Evolutionary conservation across 192 early-diverging fungal genomes (phyloP), one percentile per base, ranked within the genome.

Genomic region (Jimgerdemannia lactiflua): DNA sequence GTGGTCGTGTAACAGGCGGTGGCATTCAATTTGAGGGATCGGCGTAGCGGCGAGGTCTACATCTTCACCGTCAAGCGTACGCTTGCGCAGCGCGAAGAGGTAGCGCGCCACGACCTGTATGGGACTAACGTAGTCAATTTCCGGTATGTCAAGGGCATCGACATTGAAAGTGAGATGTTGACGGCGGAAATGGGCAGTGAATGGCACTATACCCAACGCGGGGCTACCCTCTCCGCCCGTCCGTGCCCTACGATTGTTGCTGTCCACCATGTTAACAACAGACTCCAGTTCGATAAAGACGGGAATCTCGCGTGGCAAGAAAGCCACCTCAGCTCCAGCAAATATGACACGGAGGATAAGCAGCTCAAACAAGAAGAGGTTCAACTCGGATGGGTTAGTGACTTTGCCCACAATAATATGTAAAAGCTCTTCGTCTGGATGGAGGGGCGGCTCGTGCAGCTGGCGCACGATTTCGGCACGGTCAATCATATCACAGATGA

Each of bases 271-370:
- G 14, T 14, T 14, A 59, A 59, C 49, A 11, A 69, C 73, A 11
- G 76, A 77, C 3, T 71, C 72, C n/a, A 77, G 17, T 66, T 77
- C 76, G 4, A 77, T 77, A 59, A 74, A 77, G 3, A 77, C 29
- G 14, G 7, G 49, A 14, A 20, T 64, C 41, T 8, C 4, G 49
- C 49, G 6, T 59, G 49, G 49, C 49, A 59, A 59, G 49, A 59
- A 59, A 59, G 49, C 49, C 49, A 59, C 49, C 14, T 59, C 49
- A 59, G 49, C 6, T 59, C 49, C 49, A 14, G 6, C 49, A 59
- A 59, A 59, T 10, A 59, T 59, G 49, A 59, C 49, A 14, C 49
- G 49, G 49, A 59, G 14, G 49, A 59, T 14, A 59, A 59, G 49
- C 14, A 59, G 49, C 49, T 59, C 49, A 14, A 59, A 59, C 49